These are phyloP conservation scores for Camelina neglecta DNA, from an alignment of 345 rosid genomes.

Conservation along the genomic window DNA sequence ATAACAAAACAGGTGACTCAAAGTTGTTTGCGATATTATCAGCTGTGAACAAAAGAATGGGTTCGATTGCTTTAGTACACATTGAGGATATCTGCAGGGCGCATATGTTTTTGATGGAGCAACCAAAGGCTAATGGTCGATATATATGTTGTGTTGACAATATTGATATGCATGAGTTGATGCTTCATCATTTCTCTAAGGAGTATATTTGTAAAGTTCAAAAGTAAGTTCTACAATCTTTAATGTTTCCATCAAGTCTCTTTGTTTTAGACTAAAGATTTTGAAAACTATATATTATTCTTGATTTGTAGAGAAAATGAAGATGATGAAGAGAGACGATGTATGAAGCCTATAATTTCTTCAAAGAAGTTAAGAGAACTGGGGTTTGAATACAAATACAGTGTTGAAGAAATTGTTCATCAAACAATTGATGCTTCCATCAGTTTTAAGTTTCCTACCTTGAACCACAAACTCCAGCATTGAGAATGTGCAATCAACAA, in stretches of 20 bases:
- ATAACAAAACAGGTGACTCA: slow-evolving; percentile 53
- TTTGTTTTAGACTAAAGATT: neutral
- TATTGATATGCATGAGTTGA: slow-evolving; percentile 52
- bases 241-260: neutral
- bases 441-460: slow-evolving; percentile 46
- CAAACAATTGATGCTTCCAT: slow-evolving; percentile 56
- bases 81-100: slow-evolving; percentile 76
- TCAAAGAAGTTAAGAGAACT: slow-evolving; percentile 67
- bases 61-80: slow-evolving; percentile 78
- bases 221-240: slow-evolving; percentile 42
- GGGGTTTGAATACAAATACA: slow-evolving; percentile 67
- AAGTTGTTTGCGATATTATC: slow-evolving; percentile 61
- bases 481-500: slow-evolving; percentile 9
- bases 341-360: slow-evolving; percentile 61
- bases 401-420: slow-evolving; percentile 54
- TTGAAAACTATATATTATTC: neutral
- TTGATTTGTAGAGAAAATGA: slow-evolving; percentile 45
- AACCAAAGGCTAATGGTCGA: slow-evolving; percentile 59
- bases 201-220: slow-evolving; percentile 42
- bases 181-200: slow-evolving; percentile 46
- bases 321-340: slow-evolving; percentile 33
- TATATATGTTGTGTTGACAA: slow-evolving; percentile 64
- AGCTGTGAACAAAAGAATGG: slow-evolving; percentile 74
- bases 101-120: slow-evolving; percentile 77
- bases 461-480: slow-evolving; percentile 6